Base-by-base conservation (phyloP, 768 basidiomycete genomes). In the Boletus coccyginus region DNA sequence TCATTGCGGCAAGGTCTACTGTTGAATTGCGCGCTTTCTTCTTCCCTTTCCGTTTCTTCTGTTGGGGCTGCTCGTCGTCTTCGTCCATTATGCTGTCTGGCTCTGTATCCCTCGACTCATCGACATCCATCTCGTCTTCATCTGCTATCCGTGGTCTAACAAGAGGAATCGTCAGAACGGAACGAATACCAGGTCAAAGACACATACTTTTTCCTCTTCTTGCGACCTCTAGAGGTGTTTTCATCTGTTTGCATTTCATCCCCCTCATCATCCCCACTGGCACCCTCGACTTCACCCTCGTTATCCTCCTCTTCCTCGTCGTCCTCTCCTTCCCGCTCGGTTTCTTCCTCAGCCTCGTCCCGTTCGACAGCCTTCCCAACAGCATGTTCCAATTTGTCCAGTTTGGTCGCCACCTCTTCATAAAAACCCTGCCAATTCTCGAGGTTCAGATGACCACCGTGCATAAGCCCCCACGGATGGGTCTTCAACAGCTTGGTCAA, bases 381-480 rank as follows among this genome's bases (percentile, higher is more conserved):
- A 3, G 69, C 73, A 43, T 78, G 76, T 64, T 96, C 92, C 48
- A 94, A 68, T 64, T 84, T 83, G 41, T 83, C 79, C 61, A 98
- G 71, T 66, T 95, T 82, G 38, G 74, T 75, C 41, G 75, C 77
- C 17, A 89, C 79, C 14, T 74, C 76, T 17, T 81, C 75, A 66
- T 94, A 94, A 40, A 89, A 77, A 27, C 77, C 77, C 62, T 92
- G 82, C 85, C 90, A 98, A 59, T 87, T 81, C 1, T 78, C 77
- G 10, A 86, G 73, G 50, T 85, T 83, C 49, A 99, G 74, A 44
- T 81, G 79, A 2, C 94, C 96, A 0, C 94, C 96, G 65, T 95
- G 86, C 74, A 89, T 80, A 16, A 84, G 63, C 0, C 87, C 88
- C 70, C 91, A 98, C 5, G 95, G 95, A 73, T 99, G 95, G 0